phyloP scores from a whole-genome alignment of 176 grass and related monocot species.

The Pontederia crassipes region DNA sequence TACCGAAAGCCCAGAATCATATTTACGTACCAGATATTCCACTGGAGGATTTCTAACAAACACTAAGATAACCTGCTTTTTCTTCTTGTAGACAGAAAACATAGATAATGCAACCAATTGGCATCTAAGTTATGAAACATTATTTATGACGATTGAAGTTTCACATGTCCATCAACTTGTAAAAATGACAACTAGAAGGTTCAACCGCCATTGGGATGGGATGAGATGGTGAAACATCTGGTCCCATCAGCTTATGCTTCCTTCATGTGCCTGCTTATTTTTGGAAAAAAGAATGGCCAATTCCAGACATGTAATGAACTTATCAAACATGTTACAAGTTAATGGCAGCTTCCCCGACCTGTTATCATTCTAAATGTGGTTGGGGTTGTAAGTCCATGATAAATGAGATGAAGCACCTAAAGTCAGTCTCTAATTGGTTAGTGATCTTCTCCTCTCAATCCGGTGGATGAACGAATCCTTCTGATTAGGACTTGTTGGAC shows the following conservation, averaged over 20 bases:
- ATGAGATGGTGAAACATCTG: background rate
- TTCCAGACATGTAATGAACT: background rate
- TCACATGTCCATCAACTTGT: background rate
- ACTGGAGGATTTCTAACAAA: background rate
- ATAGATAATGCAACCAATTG: too few relatives aligned
- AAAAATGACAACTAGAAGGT: background rate
- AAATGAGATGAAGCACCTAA: too few relatives aligned
- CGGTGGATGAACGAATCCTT: slow-evolving; percentile 4
- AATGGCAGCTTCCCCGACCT: background rate
- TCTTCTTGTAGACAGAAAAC: too few relatives aligned
- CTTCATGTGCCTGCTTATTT: background rate
- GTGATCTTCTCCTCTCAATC: slow-evolving; percentile 16
- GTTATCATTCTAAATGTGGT: background rate
- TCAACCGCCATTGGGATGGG: background rate
- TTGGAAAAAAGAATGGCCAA: background rate
- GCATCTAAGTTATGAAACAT: too few relatives aligned
- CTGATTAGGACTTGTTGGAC: slow-evolving; percentile 20
- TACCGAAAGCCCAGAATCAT: background rate
- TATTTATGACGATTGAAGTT: background rate
- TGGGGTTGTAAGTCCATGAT: background rate
- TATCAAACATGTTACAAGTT: background rate
- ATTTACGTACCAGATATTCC: background rate
- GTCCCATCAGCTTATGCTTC: background rate
- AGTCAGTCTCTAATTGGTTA: slow-evolving; percentile 4
- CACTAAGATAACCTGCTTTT: too few relatives aligned